Evolutionary conservation across 306 rosid genomes (phyloP).

Genomic region (Gynostemma pentaphyllum): DNA sequence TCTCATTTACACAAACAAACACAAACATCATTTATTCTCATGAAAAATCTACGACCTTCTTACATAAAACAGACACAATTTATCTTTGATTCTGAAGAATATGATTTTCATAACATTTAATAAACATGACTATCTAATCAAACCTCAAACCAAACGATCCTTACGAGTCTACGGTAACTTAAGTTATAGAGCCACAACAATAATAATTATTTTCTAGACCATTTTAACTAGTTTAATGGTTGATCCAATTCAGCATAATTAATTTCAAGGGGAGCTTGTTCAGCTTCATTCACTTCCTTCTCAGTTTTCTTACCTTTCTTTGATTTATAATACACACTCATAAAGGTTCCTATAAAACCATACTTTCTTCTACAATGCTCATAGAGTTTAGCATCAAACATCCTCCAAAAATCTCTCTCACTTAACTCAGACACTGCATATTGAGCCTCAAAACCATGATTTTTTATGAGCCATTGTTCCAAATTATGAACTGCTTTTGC

Average conservation of each 20-base stretch:
- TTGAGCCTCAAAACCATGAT: slow-evolving; percentile 85
- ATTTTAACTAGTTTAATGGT: too few relatives aligned
- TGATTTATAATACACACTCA: slow-evolving; percentile 89
- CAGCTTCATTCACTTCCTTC: slow-evolving; percentile 96
- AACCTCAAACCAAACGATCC: too few relatives aligned
- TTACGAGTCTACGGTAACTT: too few relatives aligned
- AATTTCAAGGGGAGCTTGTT: slow-evolving; percentile 77
- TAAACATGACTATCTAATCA: too few relatives aligned
- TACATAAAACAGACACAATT: too few relatives aligned
- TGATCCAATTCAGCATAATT: slow-evolving; percentile 67
- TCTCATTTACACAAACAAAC: too few relatives aligned
- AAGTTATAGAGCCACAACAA: too few relatives aligned
- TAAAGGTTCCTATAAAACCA: slow-evolving; percentile 80
- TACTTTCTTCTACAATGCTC: slow-evolving; percentile 71
- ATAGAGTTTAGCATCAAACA: slow-evolving; percentile 79
- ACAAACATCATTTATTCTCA: too few relatives aligned
- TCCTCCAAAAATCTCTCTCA: slow-evolving; percentile 91
- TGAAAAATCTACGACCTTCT: too few relatives aligned
- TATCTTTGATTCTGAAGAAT: too few relatives aligned
- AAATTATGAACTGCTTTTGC: slow-evolving; percentile 59
- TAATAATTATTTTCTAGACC: too few relatives aligned
- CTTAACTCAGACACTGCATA: slow-evolving; percentile 87
- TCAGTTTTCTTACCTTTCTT: slow-evolving; percentile 96
- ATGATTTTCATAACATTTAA: too few relatives aligned
- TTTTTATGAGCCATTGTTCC: slow-evolving; percentile 87